Conservation (phyloP, 2,329 filamentous ascomycete genomes). For the Neofusicoccum kwambonambiense region DNA sequence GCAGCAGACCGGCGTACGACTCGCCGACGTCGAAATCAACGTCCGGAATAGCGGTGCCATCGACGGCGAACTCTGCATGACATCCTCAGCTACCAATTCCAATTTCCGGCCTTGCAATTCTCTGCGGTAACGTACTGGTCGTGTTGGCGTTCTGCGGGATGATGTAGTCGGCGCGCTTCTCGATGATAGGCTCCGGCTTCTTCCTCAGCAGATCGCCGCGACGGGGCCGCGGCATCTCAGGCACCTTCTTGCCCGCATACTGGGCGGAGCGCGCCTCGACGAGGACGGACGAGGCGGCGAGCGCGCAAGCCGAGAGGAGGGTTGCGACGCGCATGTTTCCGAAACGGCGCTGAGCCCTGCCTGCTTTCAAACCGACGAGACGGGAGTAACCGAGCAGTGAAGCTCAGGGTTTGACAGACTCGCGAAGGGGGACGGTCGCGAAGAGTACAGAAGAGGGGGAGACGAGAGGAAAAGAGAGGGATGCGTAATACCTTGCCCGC, state of each 20-base stretch:
- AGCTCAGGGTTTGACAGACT: not conserved
- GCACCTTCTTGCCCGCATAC: conserved; percentile 7
- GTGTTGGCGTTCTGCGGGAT: conserved; percentile 45
- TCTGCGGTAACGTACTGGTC: conserved; percentile 29
- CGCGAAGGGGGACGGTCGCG: not conserved
- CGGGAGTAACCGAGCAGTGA: not conserved
- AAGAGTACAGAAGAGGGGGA: not conserved
- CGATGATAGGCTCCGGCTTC: not conserved
- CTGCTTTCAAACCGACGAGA: too few relatives aligned
- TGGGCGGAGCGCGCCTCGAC: conserved; percentile 10
- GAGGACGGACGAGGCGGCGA: conserved; percentile 4
- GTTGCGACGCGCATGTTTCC: conserved; percentile 6
- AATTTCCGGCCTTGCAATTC: conserved; percentile 37
- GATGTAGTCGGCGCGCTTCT: conserved; percentile 24
- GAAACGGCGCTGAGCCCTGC: not conserved
- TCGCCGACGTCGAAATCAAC: conserved; percentile 68
- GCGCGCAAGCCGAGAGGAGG: not conserved
- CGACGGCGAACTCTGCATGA: conserved; percentile 58
- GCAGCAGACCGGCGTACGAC: conserved; percentile 62
- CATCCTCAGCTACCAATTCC: too few relatives aligned
- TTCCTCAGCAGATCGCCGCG: conserved; percentile 24
- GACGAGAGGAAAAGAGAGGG: not conserved
- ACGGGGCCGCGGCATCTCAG: conserved; percentile 29
- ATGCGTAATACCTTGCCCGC: not conserved
- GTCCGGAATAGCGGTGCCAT: conserved; percentile 65